phyloP scores from a whole-genome alignment of 2,329 filamentous ascomycete genomes.

The Hypoxylon sp. region DNA sequence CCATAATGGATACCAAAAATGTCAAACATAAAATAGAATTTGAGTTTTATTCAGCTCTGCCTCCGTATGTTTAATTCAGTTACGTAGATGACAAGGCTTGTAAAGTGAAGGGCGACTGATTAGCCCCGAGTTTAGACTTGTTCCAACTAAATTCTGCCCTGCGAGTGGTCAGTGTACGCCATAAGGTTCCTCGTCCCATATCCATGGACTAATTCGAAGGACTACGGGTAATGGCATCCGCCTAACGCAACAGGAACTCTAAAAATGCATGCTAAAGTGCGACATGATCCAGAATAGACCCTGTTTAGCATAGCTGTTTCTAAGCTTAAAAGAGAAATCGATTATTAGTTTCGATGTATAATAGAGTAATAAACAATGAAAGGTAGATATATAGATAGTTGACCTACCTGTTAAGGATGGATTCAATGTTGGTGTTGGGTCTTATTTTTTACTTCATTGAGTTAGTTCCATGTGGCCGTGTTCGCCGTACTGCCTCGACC shows the following conservation, averaged over 20 bases:
- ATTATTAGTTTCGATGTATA: constrained; percentile 5
- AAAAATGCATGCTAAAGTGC: constrained; percentile 32
- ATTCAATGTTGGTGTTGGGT: background rate
- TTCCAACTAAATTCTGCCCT: constrained; percentile 12
- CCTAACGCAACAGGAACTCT: constrained; percentile 28
- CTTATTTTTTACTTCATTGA: background rate
- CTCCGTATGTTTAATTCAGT: background rate
- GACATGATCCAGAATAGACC: constrained; percentile 33
- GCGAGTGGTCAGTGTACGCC: constrained; percentile 41
- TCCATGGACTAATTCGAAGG: constrained; percentile 2
- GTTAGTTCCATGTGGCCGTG: constrained; percentile 4
- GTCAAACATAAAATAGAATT: background rate
- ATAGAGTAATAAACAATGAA: background rate
- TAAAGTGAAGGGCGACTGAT: constrained; percentile 18
- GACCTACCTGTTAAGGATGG: constrained; percentile 4
- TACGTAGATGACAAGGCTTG: constrained; percentile 2
- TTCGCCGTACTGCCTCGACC: background rate
- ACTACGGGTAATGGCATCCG: constrained; percentile 7
- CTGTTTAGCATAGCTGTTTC: background rate
- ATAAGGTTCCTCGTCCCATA: constrained; percentile 8
- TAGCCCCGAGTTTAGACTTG: constrained; percentile 17
- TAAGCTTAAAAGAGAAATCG: background rate
- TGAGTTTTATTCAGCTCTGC: background rate
- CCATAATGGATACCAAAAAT: constrained; percentile 20
- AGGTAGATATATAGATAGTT: background rate